Conservation (phyloP, 2,329 filamentous ascomycete species). For the Aspergillus glaucus region DNA sequence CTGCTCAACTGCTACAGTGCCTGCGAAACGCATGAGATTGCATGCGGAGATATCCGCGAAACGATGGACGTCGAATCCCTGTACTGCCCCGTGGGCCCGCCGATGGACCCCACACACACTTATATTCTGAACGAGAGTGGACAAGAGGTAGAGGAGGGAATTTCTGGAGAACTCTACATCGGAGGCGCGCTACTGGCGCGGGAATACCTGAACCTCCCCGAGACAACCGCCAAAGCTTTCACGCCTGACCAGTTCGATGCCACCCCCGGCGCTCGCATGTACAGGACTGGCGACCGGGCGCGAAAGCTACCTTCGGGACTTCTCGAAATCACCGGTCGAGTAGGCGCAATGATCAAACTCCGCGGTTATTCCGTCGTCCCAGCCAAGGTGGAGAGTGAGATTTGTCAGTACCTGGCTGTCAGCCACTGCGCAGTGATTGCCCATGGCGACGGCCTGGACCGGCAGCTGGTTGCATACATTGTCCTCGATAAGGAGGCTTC, state of each 20-base stretch:
- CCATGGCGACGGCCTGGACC: conserved; percentile 69
- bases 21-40: conserved; percentile 75
- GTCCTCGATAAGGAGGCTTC: conserved; percentile 58
- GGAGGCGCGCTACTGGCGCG: conserved; percentile 68
- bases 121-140: conserved; percentile 68
- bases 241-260: conserved; percentile 58
- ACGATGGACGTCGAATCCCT: conserved; percentile 59
- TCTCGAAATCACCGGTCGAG: conserved; percentile 68
- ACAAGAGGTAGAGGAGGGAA: conserved; percentile 56
- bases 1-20: conserved; percentile 77
- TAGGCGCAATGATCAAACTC: conserved; percentile 75
- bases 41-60: conserved; percentile 65
- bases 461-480: conserved; percentile 70
- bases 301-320: conserved; percentile 60
- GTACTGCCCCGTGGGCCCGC: conserved; percentile 69
- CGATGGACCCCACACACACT: conserved; percentile 60
- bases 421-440: conserved; percentile 65
- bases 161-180: conserved; percentile 66
- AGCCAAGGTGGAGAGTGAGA: conserved; percentile 67
- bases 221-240: conserved; percentile 69
- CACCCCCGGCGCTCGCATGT: conserved; percentile 60
- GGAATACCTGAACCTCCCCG: conserved; percentile 73
- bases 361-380: conserved; percentile 73
- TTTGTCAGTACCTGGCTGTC: conserved; percentile 63
- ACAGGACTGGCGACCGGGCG: conserved; percentile 67